Conservation (phyloP, 208 protist genomes). For the Crithidia acanthocephali region DNA sequence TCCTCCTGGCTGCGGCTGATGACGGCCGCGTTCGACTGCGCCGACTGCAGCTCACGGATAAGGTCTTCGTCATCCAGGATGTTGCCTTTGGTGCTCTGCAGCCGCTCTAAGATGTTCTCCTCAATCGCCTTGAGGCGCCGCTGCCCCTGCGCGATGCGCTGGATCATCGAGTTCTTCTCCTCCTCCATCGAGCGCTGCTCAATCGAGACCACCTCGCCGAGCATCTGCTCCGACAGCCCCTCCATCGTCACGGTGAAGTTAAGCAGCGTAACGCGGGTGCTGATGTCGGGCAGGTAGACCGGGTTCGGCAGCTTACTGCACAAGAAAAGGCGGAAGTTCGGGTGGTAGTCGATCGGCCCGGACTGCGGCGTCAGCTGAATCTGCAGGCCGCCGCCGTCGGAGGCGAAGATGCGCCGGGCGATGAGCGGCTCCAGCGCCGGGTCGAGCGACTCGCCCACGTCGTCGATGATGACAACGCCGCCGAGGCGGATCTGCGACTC, state of each 20-base stretch:
- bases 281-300: constrained; percentile 96
- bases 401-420: constrained; percentile 81
- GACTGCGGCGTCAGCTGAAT: constrained; percentile 91
- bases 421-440: constrained; percentile 95
- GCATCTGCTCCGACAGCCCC: constrained; percentile 96
- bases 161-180: constrained; percentile 95
- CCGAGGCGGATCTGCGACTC: constrained; percentile 94
- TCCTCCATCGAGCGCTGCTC: constrained; percentile 95
- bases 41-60: constrained; percentile 94
- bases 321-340: constrained; percentile 94
- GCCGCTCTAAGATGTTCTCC: constrained; percentile 92
- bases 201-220: constrained; percentile 94
- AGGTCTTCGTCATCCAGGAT: constrained; percentile 96
- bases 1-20: constrained; percentile 90
- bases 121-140: constrained; percentile 94
- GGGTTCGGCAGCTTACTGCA: constrained; percentile 97
- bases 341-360: constrained; percentile 91
- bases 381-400: constrained; percentile 74
- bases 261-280: constrained; percentile 95
- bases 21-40: constrained; percentile 91
- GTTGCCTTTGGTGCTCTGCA: constrained; percentile 90
- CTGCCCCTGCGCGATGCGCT: constrained; percentile 92
- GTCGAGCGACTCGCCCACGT: constrained; percentile 96
- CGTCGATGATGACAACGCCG: constrained; percentile 93
- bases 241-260: constrained; percentile 98